Base-by-base conservation (phyloP, 352 stramenopile genomes). In the Phytophthora cactorum region DNA sequence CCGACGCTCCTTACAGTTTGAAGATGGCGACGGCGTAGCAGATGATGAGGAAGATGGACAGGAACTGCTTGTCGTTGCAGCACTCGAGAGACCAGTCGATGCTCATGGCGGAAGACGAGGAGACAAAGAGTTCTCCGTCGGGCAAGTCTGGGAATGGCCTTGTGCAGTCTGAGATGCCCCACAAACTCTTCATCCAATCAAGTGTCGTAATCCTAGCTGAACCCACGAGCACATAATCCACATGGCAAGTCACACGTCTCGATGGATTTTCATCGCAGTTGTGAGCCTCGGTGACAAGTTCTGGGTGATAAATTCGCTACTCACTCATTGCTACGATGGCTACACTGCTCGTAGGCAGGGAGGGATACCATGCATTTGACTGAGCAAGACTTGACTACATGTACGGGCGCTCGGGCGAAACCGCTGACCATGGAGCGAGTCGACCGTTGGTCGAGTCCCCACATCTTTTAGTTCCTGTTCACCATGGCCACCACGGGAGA, bases 1-100 rank as follows among this genome's bases (percentile, higher is more conserved):
- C n/a, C 9, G 25, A 14, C 8, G 14, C 14, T 53, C 75, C 11
- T 22, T 60, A 95, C 86, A 96, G 77, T 67, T 96, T 96, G 65
- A 96, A 91, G 74, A 97, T 97, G 63, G 84, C 71, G 56, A 97
- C 47, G 7, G 86, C 74, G 78, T 97, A 97, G 70, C 75, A 84
- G 52, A 87, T 53, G 82, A 97, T 94, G 74, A 97, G 82, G 78
- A 95, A 95, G 71, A 96, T 94, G 51, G 84, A 90, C 46, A 90
- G 74, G 53, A 86, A 91, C 62, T 97, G 89, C 62, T 89, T 78
- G 72, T 95, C 86, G 66, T 96, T 97, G 84, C 89, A 97, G 83
- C 89, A 97, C 69, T 80, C 75, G 60, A 95, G 81, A 44, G 68
- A 84, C 75, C 70, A 83, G 63, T 93, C 81, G 36, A 84, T 58